Evolutionary conservation across 768 basidiomycete species (phyloP).

Genomic region (Lactifluus volemus): DNA sequence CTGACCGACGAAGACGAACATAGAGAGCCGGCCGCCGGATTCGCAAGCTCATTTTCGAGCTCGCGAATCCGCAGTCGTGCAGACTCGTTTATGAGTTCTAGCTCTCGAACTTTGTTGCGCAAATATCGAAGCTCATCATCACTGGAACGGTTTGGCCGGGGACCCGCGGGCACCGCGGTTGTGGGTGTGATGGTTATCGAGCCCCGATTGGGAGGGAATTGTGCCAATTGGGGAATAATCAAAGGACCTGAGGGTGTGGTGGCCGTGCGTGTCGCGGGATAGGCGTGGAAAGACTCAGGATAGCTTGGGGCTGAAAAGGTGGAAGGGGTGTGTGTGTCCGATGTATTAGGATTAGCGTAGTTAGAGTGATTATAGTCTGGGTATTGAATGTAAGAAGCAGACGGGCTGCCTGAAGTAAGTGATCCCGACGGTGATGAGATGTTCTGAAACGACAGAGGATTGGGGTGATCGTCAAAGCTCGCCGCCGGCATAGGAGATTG

Average conservation of each 20-base stretch:
- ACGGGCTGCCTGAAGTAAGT: slow-evolving; percentile 13
- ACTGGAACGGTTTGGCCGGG: slow-evolving; percentile 21
- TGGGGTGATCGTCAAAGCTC: slow-evolving; percentile 13
- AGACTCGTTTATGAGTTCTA: slow-evolving; percentile 51
- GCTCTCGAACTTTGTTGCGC: slow-evolving; percentile 49
- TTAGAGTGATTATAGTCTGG: slow-evolving; percentile 18
- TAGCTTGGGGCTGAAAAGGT: slow-evolving; percentile 16
- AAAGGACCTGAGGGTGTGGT: neutral
- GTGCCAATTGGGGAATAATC: slow-evolving; percentile 19
- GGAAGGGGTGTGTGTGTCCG: slow-evolving; percentile 13
- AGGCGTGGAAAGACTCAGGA: slow-evolving; percentile 15
- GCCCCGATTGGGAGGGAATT: slow-evolving; percentile 22
- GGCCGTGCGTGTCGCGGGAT: slow-evolving; percentile 13
- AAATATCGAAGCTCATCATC: slow-evolving; percentile 49
- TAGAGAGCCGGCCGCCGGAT: slow-evolving; percentile 21
- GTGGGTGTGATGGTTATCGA: slow-evolving; percentile 22
- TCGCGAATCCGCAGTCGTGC: slow-evolving; percentile 39
- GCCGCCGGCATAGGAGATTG: slow-evolving; percentile 8
- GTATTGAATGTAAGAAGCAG: slow-evolving; percentile 19
- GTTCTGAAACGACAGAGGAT: slow-evolving; percentile 15
- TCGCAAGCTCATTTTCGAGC: slow-evolving; percentile 40
- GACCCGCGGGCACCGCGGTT: slow-evolving; percentile 18
- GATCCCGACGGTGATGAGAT: slow-evolving; percentile 17
- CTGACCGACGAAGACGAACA: slow-evolving; percentile 17
- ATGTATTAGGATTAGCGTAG: slow-evolving; percentile 17